Evolutionary conservation across 768 basidiomycete genomes (phyloP), one percentile per base, ranked within the genome.

Genomic region (Cantharellus anzutake): DNA sequence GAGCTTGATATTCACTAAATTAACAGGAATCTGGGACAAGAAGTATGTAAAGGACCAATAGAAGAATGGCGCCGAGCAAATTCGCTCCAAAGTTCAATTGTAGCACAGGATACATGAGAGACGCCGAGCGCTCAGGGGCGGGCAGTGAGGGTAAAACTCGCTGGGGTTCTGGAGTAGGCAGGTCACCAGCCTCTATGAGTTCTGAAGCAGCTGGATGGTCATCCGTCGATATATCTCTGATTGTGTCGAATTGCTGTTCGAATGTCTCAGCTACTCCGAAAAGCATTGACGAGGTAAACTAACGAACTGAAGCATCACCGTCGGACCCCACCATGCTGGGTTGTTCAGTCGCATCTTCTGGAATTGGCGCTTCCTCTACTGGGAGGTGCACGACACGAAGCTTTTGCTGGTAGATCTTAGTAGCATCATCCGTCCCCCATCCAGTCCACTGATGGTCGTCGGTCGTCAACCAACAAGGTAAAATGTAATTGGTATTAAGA

Each of bases 351-450:
- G 2, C 62, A 63, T 86, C 89, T 69, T 92, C 90, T 48, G 83
- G 81, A 42, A 86, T 72, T 3, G 76, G 74, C 63, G 84, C 80
- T 29, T 89, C 91, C 65, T 91, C 91, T 2, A 88, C 79, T 37
- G 91, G 86, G 42, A 97, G 74, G 71, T 94, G 98, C 1, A 80
- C 79, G 51, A 96, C 93, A 62, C 84, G 80, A 61, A 99, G 79
- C 73, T 98, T 98, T 69, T 98, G 94, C 64, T 97, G 93, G 71
- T 89, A 78, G 40, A 99, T 82, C 65, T 78, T 81, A 41, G 41
- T 75, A 74, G 81, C 79, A 64, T 83, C 80, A 66, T 78, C 69
- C 38, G 71, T 68, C 53, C 76, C 74, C 7, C 76, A 67, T 44
- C 68, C 70, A 58, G 73, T 76, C 87, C 87, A 88, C 86, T 87